Percentiles rank a stretch among this genome's conserved stretches.
These are phyloP conservation scores for Verbascum thapsus DNA, from an alignment of 257 asterid species.

Conservation along the genomic window DNA sequence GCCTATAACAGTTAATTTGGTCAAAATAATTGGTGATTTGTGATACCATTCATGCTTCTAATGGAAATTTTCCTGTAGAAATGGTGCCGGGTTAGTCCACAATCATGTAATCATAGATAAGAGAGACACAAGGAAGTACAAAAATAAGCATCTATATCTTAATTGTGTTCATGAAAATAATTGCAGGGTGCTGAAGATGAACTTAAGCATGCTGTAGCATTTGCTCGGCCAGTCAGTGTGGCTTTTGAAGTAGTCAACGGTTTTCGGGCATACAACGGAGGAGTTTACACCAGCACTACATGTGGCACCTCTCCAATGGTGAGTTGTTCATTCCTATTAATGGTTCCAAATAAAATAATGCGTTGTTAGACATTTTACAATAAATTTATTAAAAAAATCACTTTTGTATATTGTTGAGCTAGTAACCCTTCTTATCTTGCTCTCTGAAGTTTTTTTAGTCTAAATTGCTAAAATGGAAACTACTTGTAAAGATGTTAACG, in stretches of 20 bases:
- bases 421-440: neutral
- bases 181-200: conserved; percentile 88
- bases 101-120: neutral
- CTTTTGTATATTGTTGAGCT: no score
- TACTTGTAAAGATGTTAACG: neutral
- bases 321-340: conserved; percentile 26
- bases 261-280: conserved; percentile 57
- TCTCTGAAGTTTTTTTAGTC: neutral
- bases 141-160: neutral
- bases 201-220: conserved; percentile 80
- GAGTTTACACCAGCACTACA: conserved; percentile 67
- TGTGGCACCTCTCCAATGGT: conserved; percentile 82
- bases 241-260: conserved; percentile 74
- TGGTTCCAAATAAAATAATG: neutral
- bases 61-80: neutral
- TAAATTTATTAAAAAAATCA: no score
- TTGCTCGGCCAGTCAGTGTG: conserved; percentile 80
- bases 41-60: conserved; percentile 19
- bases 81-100: neutral
- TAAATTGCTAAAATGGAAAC: neutral
- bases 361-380: neutral
- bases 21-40: conserved; percentile 7
- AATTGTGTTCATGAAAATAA: conserved; percentile 21
- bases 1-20: neutral
- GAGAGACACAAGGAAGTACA: neutral